These are phyloP conservation scores for Leishmania aethiopica DNA, from an alignment of 208 protist genomes.

Conservation along the genomic window DNA sequence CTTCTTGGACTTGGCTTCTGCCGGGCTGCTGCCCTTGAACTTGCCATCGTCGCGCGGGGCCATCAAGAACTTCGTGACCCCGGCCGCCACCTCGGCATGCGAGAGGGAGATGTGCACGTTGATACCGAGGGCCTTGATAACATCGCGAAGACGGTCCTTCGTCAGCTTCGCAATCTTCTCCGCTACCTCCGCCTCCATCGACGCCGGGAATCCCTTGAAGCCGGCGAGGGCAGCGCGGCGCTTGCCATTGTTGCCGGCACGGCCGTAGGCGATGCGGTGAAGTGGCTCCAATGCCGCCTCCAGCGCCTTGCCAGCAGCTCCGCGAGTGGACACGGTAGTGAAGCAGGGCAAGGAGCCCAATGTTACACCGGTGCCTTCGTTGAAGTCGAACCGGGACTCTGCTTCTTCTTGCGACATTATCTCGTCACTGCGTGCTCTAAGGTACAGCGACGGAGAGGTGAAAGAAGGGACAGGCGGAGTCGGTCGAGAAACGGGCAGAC, in stretches of 20 bases:
- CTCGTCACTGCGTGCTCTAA: neutral
- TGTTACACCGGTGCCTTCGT: conserved; percentile 46
- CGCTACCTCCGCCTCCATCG: conserved; percentile 43
- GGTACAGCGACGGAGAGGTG: neutral
- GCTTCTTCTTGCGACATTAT: conserved; percentile 23
- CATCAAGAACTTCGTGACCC: conserved; percentile 68
- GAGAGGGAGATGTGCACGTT: conserved; percentile 38
- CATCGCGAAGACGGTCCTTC: conserved; percentile 63
- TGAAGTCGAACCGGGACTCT: conserved; percentile 43
- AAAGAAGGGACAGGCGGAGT: neutral
- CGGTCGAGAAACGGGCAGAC: neutral
- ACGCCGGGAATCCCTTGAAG: conserved; percentile 65
- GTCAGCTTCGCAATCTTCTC: conserved; percentile 38
- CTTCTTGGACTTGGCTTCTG: conserved; percentile 8
- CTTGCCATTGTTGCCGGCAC: conserved; percentile 42
- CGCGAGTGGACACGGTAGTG: conserved; percentile 27
- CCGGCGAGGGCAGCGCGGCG: conserved; percentile 51
- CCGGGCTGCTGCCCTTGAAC: conserved; percentile 9
- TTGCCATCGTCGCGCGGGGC: conserved; percentile 34
- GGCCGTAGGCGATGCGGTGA: conserved; percentile 75
- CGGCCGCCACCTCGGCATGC: conserved; percentile 38
- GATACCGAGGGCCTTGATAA: conserved; percentile 59
- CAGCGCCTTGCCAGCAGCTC: conserved; percentile 37
- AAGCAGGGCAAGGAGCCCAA: conserved; percentile 64
- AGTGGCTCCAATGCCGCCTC: conserved; percentile 69